Base-by-base conservation (phyloP, 2,329 filamentous ascomycete genomes). In the Penicillium thymicola region DNA sequence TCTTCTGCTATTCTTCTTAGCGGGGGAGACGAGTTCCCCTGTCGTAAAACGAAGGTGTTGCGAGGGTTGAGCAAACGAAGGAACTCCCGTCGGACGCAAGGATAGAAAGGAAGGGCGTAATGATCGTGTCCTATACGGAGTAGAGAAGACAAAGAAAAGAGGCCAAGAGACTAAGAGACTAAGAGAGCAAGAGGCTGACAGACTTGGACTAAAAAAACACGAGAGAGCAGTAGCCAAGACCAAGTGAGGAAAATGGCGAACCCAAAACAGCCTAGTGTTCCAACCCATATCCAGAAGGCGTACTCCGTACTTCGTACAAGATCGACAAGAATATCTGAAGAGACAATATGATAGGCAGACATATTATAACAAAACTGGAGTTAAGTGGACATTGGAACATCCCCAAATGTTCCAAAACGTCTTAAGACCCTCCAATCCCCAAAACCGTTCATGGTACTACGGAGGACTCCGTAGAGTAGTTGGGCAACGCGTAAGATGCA, bases 251-350 rank as follows among this genome's bases (percentile, higher is more conserved):
- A 55, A 43, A 32, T 37, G 42, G 45, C 44, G 41, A 36, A 9
- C 54, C 54, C 10, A 51, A 56, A 56, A 42, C 54, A 48, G 54
- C 30, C 54, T 56, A 56, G 54, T 55, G 54, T 34, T 36, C 28
- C 42, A 40, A 41, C 14, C 36, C 30, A 48, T 49, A 42, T 41
- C 41, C 14, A 28, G 8, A 37, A 28, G 8, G n/a, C 34, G 16
- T 36, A 14, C 11, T 5, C 30, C 11, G 30, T 43, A 27, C 14
- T n/a, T 14, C 23, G n/a, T 34, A 34, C 6, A 16, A 34, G 32
- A 34, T 34, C 32, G 27, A 36, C 16, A 21, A 23, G 28, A 9
- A 37, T 14, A 41, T 8, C 11, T 9, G 5, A 32, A 14, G 5
- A 14, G 30, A 32, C 5, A 14, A 14, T 16, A 16, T 55, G 27